Evolutionary conservation across 2,329 filamentous ascomycete species (phyloP).

Genomic region (Pestalotiopsis sp.): DNA sequence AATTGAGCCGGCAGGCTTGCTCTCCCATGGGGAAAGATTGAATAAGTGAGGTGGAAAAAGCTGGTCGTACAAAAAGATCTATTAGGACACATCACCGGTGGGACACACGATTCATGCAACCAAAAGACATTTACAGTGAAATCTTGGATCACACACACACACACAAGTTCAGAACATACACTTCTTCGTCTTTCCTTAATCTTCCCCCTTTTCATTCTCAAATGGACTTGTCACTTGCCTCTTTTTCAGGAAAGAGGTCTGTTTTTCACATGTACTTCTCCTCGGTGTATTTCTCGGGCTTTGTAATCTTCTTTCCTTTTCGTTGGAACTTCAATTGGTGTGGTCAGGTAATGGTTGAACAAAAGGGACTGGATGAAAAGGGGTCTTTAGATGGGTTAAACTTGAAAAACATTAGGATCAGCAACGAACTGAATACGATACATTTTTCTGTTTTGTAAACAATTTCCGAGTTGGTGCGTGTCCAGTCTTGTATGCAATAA

Average conservation of each 20-base stretch:
- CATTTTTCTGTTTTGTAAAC: background rate
- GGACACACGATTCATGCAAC: no score
- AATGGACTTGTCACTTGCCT: background rate
- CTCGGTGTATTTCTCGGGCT: no score
- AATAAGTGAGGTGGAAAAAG: background rate
- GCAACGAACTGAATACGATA: background rate
- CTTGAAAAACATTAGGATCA: background rate
- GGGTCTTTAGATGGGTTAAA: background rate
- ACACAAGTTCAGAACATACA: slow-evolving; percentile 8
- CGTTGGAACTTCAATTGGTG: background rate
- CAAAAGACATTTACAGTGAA: background rate
- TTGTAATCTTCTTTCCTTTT: background rate
- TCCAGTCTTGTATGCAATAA: no score
- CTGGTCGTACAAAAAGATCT: background rate
- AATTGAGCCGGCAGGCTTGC: no score
- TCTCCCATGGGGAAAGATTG: background rate
- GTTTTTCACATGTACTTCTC: background rate
- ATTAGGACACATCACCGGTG: no score
- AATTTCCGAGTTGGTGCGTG: background rate
- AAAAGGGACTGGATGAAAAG: background rate
- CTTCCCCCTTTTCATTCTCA: background rate
- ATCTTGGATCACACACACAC: background rate
- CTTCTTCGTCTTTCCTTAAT: slow-evolving; percentile 15
- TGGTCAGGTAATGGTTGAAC: background rate
- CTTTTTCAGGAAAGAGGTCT: background rate